Base-by-base conservation (phyloP, 1,284 basidiomycete species). In the Sanghuangporus baumii region DNA sequence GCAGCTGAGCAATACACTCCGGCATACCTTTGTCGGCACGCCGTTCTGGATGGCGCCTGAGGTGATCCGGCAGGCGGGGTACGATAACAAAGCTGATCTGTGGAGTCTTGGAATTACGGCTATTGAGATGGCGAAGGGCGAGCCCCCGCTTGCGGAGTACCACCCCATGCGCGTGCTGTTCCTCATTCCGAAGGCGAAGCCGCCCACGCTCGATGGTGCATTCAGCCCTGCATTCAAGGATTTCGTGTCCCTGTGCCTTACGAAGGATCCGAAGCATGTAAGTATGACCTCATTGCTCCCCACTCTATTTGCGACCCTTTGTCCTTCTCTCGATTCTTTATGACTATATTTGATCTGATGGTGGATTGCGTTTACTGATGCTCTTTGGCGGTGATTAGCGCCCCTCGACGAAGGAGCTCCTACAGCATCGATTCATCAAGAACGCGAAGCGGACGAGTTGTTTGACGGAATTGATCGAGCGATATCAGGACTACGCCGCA, bases 21-120 rank as follows among this genome's bases (percentile, higher is more conserved):
- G 94, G 61, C 94, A 96, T 73, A 98, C 95, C 0, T 96, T 98
- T 71, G 94, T 97, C 62, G 93, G 93, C 31, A 97, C 96, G 4
- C 95, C 95, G 0, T 98, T 95, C 72, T 98, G 95, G 95, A 96
- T 96, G 94, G 94, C 95, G 2, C 94, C 95, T 6, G 95, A 97
- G 73, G 94, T 97, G 51, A 99, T 99, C 70, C 86, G 93, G 36
- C 97, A 99, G 76, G 91, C 95, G 6, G 96, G 96, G 1, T 99
- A 99, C 75, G 96, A 98, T 71, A 84, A 89, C 2, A 94, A 95
- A 73, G 96, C 96, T 6, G 96, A 98, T 73, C 90, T 98, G 76
- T 98, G 96, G 96, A 95, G 92, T 70, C 78, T 98, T 55, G 96
- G 96, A 14, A 97, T 98, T 71, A 98, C 96, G 0, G 92, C 94